These are phyloP conservation scores for Madurella fahalii DNA, from an alignment of 2,329 filamentous ascomycete genomes.

Conservation along the genomic window DNA sequence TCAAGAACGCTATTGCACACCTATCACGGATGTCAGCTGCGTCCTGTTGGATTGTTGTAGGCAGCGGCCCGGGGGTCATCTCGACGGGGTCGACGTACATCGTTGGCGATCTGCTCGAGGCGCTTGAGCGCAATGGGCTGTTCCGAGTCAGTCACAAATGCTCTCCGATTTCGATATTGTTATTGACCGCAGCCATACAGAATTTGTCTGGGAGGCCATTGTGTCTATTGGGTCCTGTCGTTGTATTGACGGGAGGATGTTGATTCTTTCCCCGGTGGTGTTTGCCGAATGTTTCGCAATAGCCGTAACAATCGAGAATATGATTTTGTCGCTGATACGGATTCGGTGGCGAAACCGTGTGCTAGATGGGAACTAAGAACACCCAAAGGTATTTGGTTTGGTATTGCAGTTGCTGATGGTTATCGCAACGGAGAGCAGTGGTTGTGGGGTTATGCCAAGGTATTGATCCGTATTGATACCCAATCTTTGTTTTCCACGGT, in stretches of 20 bases:
- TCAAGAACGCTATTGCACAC: constrained; percentile 78
- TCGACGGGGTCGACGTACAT: constrained; percentile 55
- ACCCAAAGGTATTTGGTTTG: too few relatives aligned
- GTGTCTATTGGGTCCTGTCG: constrained; percentile 1
- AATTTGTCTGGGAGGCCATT: constrained; percentile 25
- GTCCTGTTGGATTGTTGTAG: neutral
- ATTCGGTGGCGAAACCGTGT: too few relatives aligned
- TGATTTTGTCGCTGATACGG: too few relatives aligned
- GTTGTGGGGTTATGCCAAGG: neutral
- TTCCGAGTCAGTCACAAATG: constrained; percentile 10
- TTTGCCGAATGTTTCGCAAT: too few relatives aligned
- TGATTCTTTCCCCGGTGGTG: neutral
- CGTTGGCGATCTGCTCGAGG: constrained; percentile 79
- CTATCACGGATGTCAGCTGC: constrained; percentile 40
- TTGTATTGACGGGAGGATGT: neutral
- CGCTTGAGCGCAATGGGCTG: constrained; percentile 73
- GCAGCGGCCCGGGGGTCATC: neutral
- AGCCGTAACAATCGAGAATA: too few relatives aligned
- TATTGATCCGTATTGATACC: constrained; percentile 5
- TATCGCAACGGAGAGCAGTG: neutral
- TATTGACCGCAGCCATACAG: constrained; percentile 13
- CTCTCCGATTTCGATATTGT: neutral
- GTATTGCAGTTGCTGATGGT: too few relatives aligned
- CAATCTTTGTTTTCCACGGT: neutral
- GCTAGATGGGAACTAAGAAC: too few relatives aligned